phyloP scores from a whole-genome alignment of 2,329 filamentous ascomycete genomes.

The Diplocarpon mali region DNA sequence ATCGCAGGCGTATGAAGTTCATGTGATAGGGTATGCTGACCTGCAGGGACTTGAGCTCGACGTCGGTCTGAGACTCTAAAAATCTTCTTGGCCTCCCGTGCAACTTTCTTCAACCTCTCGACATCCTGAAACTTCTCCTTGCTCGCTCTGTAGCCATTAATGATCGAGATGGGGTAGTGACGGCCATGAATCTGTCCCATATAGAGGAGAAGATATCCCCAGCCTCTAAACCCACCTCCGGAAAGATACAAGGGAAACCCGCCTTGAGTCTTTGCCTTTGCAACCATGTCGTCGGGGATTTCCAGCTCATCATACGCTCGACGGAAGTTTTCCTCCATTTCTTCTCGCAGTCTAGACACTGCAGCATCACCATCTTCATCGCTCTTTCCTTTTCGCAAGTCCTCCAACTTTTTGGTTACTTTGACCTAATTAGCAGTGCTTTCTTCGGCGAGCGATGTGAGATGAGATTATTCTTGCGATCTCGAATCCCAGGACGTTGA shows the following conservation, averaged over 20 bases:
- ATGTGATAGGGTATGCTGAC: too few species aligned
- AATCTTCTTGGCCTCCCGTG: slow-evolving; percentile 28
- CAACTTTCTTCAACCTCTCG: slow-evolving; percentile 26
- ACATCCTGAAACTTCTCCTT: slow-evolving; percentile 17
- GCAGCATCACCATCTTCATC: slow-evolving; percentile 33
- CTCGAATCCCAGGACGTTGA: too few species aligned
- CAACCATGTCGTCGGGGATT: slow-evolving; percentile 40
- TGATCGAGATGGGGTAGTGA: slow-evolving; percentile 60
- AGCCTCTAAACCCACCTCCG: slow-evolving; percentile 60
- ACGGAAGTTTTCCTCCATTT: slow-evolving; percentile 42
- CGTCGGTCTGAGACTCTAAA: slow-evolving; percentile 57
- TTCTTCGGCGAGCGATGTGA: too few species aligned
- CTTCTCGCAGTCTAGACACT: slow-evolving; percentile 34
- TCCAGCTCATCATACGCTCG: slow-evolving; percentile 40
- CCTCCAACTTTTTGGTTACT: slow-evolving; percentile 41
- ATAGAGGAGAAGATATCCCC: slow-evolving; percentile 52
- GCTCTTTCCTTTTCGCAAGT: slow-evolving; percentile 30
- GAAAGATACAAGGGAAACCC: slow-evolving; percentile 54
- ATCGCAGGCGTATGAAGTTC: too few species aligned
- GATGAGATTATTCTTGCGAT: too few species aligned
- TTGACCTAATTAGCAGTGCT: too few species aligned
- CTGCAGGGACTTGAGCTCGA: slow-evolving; percentile 53
- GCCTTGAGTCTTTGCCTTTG: slow-evolving; percentile 33
- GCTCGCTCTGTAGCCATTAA: slow-evolving; percentile 45
- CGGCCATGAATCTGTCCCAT: slow-evolving; percentile 46